Conservation (phyloP, 139 green algal genomes). For the Closterium sp. region DNA sequence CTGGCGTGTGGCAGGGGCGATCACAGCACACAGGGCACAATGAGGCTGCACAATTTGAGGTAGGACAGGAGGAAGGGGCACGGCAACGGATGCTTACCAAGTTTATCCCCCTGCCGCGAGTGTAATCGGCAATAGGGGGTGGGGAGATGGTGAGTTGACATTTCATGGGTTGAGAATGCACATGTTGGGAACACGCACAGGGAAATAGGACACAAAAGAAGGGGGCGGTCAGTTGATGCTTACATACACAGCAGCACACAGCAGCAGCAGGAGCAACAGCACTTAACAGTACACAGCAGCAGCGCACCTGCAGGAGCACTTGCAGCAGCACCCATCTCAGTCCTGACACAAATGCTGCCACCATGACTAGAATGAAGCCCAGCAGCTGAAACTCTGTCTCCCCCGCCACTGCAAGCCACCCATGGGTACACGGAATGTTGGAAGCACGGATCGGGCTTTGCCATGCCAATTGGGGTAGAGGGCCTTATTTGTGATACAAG, state of each 20-base stretch:
- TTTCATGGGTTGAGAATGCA: slow-evolving; percentile 2
- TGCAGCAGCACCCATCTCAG: slow-evolving; percentile 45
- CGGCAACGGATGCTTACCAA: background rate
- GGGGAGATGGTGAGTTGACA: background rate
- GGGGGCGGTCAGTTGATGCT: background rate
- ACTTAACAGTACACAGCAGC: too few relatives aligned
- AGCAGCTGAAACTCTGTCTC: slow-evolving; percentile 80
- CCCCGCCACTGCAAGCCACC: slow-evolving; percentile 59
- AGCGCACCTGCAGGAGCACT: slow-evolving; percentile 22
- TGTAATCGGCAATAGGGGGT: background rate
- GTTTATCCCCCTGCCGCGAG: background rate
- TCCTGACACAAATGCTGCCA: slow-evolving; percentile 13
- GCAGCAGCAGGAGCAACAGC: background rate
- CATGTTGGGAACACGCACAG: background rate
- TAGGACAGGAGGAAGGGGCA: background rate
- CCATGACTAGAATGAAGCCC: slow-evolving; percentile 38
- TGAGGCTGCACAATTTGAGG: background rate
- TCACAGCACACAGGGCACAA: background rate
- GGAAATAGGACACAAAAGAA: background rate
- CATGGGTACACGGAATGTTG: background rate
- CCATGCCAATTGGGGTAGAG: background rate
- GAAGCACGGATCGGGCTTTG: background rate
- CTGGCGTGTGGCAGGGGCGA: too few relatives aligned
- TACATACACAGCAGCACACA: background rate
- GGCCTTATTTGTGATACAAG: too few relatives aligned